Evolutionary conservation across 306 rosid species (phyloP), one percentile per base, ranked within the genome.

Genomic region (Vicia villosa): DNA sequence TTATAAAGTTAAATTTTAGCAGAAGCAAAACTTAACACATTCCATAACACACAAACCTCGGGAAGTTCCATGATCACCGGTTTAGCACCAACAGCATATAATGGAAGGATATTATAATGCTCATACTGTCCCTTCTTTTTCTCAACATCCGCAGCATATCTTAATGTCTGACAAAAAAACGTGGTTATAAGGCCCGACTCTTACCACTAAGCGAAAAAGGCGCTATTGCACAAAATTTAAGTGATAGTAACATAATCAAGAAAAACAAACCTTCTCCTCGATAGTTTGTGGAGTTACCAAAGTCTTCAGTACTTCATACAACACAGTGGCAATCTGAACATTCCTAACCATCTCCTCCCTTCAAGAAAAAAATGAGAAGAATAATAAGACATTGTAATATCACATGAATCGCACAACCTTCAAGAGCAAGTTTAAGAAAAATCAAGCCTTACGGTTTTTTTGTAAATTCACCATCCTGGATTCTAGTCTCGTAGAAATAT

Each of bases 281-380:
- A 87, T 82, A 64, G 41, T 71, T n/a, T 26, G 4, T 6, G 38
- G 0, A 77, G 83, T 63, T 38, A 80, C 83, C 83, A 84, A 79
- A 56, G 86, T 82, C 84, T 68, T 85, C 82, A 95, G 86, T 69
- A 86, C 97, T 30, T 87, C 96, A 77, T 78, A 87, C 69, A 95
- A 84, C 7, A 89, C 97, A 1, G 84, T 69, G 46, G 97, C 97
- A 81, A 83, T 91, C 83, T 87, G 96, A 79, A 77, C 77, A 70
- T 68, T 75, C 83, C 81, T 91, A 38, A 88, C 89, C 91, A 91
- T 91, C 82, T 95, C 99, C 88, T 91, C 99, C 81, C 99, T 94
- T 77, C 82, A 87, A 63, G 62, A 69, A 38, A 46, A 74, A 64
- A 51, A 77, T 22, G 43, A 70, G 54, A 70, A 62, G 26, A 77